Base-by-base conservation (phyloP, 345 rosid species). In the Firmiana major region DNA sequence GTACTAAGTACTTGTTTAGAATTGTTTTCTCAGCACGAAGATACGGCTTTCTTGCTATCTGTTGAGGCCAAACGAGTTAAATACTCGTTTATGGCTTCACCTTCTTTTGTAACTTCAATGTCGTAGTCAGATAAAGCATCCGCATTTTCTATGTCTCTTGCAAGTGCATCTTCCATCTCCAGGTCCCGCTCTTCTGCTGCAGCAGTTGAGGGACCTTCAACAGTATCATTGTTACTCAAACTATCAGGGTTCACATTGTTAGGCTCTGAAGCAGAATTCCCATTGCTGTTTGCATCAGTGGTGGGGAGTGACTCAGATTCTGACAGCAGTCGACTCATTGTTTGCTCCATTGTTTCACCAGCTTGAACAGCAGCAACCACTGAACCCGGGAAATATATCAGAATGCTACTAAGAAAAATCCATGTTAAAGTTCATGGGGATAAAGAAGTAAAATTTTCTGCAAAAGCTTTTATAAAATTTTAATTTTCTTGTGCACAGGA, bases 101-200 rank as follows among this genome's bases (percentile, higher is more conserved):
- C 94, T 85, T 92, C 98, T 83, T 46, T 82, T 1, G 86, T 80
- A 60, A 93, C 87, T 73, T 91, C 93, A 66, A 89, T 89, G 77
- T 93, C 97, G 53, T 92, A 96, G 83, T 92, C 97, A 0, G 98
- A 85, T 42, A 90, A 81, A 4, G 85, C 90, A 78, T 92, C 94
- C 1, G 58, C 83, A 26, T 45, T 74, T 21, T 86, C 89, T 75
- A 96, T 40, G 75, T 90, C 97, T 6, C 80, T 75, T 5, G 94
- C 87, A 54, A 93, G 84, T 63, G 91, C 92, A 49, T 64, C 91
- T 84, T 92, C 99, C 87, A 90, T 88, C 86, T 93, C 97, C 62
- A 60, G 40, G 79, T 95, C 99, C 49, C 98, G 89, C 57, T 80
- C 82, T 70, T 80, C 79, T 17, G 53, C 28, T 6, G 2, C 59